Base-by-base conservation (phyloP, 192 early-diverging fungal genomes). In the Linnemannia hyalina region DNA sequence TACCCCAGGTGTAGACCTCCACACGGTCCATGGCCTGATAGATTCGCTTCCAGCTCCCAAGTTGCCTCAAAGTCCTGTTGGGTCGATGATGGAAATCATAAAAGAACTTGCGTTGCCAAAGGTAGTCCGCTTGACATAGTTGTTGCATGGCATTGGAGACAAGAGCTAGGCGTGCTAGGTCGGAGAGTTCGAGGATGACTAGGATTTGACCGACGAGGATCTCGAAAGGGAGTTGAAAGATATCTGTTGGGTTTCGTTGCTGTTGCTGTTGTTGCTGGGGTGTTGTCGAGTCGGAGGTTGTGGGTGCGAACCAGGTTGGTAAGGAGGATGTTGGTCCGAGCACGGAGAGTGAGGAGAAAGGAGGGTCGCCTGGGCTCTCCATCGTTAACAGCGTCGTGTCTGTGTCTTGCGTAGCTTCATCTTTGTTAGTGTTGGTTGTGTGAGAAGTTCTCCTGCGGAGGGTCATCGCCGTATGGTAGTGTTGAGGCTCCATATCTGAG, bases 1-100 rank as follows among this genome's bases (percentile, higher is more conserved):
- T 85, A 85, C 83, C 83, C 83, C 83, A 85, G 32, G 83, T 77
- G 68, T 85, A 85, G 15, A 85, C 83, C 29, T 85, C 83, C 6
- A 85, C 78, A 26, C 75, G 83, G 47, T 80, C 70, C 83, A 85
- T 85, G 5, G 83, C 83, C 57, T 85, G 74, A 40, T 85, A 85
- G 20, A 85, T 63, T 13, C 83, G 52, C 29, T 73, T 80, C 83
- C 83, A 85, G 20, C 26, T 65, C 36, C 78, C 83, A 5, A 80
- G 32, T 16, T 76, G 78, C 6, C 29, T 18, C 57, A 85, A 7
- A 2, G 70, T 55, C 38, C 47, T 79, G 41, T 23, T 41, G 11
- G 74, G 78, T 44, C 78, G 74, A 63, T 77, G 76, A 2, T 52
- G 42, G 44, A 80, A 85, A 29, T 85, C 83, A 4, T 68, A 15